Evolutionary conservation across 2,329 filamentous ascomycete species (phyloP).

Genomic region (Orbilia brochopaga): DNA sequence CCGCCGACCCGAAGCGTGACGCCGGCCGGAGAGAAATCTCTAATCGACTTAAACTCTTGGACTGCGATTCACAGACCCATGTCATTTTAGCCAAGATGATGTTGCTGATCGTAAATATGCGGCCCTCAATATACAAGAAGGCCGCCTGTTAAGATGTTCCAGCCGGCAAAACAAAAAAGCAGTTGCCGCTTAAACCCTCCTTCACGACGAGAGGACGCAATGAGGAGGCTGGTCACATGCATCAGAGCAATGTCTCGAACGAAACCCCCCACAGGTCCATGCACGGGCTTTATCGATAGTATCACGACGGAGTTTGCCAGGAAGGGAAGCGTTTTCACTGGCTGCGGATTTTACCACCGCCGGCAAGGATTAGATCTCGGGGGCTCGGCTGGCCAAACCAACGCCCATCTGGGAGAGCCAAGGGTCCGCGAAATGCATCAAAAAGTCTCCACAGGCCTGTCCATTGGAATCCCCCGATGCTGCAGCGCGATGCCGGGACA

Average conservation of each 20-base stretch:
- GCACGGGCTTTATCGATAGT: slow-evolving; percentile 10
- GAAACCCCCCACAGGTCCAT: slow-evolving; percentile 4
- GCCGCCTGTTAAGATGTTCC: not conserved
- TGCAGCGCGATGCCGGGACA: not conserved
- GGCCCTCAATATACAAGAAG: not conserved
- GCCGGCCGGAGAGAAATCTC: slow-evolving; percentile 22
- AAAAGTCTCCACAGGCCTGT: not conserved
- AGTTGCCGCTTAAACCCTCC: not conserved
- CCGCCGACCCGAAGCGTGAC: slow-evolving; percentile 28
- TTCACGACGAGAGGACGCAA: not conserved
- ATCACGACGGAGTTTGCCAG: slow-evolving; percentile 10
- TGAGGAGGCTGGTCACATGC: slow-evolving; percentile 9
- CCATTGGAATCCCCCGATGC: not conserved
- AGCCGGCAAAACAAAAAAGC: not conserved
- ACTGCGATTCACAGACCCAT: slow-evolving; percentile 33
- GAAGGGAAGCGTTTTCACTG: not conserved
- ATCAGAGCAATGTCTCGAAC: not conserved
- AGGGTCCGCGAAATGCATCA: not conserved
- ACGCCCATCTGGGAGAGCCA: not conserved
- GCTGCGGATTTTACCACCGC: slow-evolving; percentile 1
- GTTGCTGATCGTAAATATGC: slow-evolving; percentile 18
- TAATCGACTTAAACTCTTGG: slow-evolving; percentile 25
- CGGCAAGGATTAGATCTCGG: not conserved
- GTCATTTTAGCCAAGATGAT: slow-evolving; percentile 28
- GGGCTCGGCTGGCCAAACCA: not conserved